Evolutionary conservation across 805 yeast species (phyloP).

Genomic region (Wickerhamomyces queroliae): DNA sequence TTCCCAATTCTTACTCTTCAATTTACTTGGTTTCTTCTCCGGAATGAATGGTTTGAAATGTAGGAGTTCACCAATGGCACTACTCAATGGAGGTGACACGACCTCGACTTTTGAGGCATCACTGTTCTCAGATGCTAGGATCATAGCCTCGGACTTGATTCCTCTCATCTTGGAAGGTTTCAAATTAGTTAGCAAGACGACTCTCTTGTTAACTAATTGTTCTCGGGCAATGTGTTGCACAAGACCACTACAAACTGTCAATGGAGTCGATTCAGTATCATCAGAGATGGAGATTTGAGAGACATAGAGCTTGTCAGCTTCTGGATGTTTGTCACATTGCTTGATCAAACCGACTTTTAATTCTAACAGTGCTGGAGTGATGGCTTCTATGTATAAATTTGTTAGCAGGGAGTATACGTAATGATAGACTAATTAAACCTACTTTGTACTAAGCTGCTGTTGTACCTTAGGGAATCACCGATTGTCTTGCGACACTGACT

Average conservation of each 20-base stretch:
- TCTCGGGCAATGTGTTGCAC: constrained; percentile 37
- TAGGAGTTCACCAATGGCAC: constrained; percentile 34
- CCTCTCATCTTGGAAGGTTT: constrained; percentile 64
- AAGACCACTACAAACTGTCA: constrained; percentile 56
- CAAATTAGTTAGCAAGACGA: constrained; percentile 51
- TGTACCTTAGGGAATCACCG: no score
- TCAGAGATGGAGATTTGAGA: constrained; percentile 32
- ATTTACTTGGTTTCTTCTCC: not conserved
- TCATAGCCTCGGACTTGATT: constrained; percentile 56
- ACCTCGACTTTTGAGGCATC: constrained; percentile 33
- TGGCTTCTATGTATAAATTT: not conserved
- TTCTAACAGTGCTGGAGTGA: constrained; percentile 20
- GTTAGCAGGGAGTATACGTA: not conserved
- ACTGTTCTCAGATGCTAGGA: constrained; percentile 47
- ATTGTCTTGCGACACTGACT: no score
- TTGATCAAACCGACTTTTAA: constrained; percentile 43
- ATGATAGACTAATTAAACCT: no score
- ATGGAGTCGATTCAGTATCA: constrained; percentile 6
- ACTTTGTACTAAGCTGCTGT: no score
- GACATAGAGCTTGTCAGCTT: constrained; percentile 56
- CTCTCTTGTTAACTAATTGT: constrained; percentile 32
- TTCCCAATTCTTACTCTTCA: constrained; percentile 11
- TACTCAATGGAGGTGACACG: constrained; percentile 37
- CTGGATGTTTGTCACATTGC: constrained; percentile 41
- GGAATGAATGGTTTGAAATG: constrained; percentile 26